Percentiles rank a stretch among this genome's conserved stretches.
Evolutionary conservation across 345 rosid genomes (phyloP).

Genomic region (Trapa incisa): DNA sequence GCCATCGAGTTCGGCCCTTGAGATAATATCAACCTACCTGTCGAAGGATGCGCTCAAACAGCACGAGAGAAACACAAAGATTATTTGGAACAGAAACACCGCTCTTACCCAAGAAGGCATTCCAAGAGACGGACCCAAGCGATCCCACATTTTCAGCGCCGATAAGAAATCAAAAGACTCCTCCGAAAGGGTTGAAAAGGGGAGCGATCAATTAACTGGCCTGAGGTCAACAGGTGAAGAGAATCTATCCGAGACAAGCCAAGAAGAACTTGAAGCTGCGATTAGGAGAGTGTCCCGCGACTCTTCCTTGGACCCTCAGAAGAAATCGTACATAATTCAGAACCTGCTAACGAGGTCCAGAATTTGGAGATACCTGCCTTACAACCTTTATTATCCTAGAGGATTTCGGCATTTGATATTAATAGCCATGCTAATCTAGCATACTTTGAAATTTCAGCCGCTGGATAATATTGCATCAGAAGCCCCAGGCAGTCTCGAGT

Average conservation of each 20-base stretch:
- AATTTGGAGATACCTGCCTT: not conserved
- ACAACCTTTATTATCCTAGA: conserved; percentile 1
- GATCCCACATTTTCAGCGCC: not conserved
- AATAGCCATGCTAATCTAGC: not conserved
- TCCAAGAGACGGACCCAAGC: not conserved
- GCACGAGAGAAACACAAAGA: conserved; percentile 10
- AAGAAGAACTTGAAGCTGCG: conserved; percentile 55
- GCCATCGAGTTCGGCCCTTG: conserved; percentile 17
- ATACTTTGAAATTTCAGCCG: conserved; percentile 43
- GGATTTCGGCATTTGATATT: conserved; percentile 7
- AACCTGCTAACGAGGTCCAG: conserved; percentile 58
- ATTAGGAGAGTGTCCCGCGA: conserved; percentile 59
- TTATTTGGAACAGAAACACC: too few species aligned
- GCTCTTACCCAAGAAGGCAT: not conserved
- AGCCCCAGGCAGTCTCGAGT: conserved; percentile 20
- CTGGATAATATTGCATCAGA: conserved; percentile 50
- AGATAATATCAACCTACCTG: conserved; percentile 47
- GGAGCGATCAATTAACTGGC: conserved; percentile 11
- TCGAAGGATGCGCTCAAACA: conserved; percentile 25
- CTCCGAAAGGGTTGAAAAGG: conserved; percentile 5
- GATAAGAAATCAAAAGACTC: conserved; percentile 9
- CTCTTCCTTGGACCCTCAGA: conserved; percentile 42
- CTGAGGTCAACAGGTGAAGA: conserved; percentile 20
- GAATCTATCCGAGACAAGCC: conserved; percentile 30
- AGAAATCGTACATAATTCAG: conserved; percentile 53